Conservation (phyloP, 768 basidiomycete genomes). For the Tylopilus vinaceipallidus region DNA sequence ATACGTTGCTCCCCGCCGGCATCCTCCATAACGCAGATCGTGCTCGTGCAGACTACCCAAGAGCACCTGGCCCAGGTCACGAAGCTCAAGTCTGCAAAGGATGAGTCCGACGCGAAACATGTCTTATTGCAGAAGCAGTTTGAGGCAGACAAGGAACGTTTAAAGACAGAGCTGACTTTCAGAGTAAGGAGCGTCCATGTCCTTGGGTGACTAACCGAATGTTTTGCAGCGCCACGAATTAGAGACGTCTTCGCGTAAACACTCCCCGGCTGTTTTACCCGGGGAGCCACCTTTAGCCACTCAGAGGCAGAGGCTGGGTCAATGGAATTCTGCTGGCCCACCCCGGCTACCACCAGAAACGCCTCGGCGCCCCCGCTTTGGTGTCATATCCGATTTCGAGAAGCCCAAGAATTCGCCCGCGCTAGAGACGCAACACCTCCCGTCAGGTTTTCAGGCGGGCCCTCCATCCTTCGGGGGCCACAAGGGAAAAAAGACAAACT, state of each 20-base stretch:
- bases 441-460: slow-evolving; percentile 26
- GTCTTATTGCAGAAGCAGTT: slow-evolving; percentile 55
- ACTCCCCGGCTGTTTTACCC: slow-evolving; percentile 43
- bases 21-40: not conserved
- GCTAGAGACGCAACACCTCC: slow-evolving; percentile 19
- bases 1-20: not conserved
- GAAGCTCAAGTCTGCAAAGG: slow-evolving; percentile 57
- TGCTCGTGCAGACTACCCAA: slow-evolving; percentile 46
- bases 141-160: slow-evolving; percentile 66
- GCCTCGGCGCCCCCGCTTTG: slow-evolving; percentile 38
- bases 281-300: slow-evolving; percentile 41
- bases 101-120: slow-evolving; percentile 58
- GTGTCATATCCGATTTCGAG: slow-evolving; percentile 24
- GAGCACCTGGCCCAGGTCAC: slow-evolving; percentile 57
- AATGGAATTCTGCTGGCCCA: slow-evolving; percentile 24
- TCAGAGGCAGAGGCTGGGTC: slow-evolving; percentile 39
- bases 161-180: slow-evolving; percentile 68
- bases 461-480: slow-evolving; percentile 1
- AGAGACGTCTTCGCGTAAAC: slow-evolving; percentile 54
- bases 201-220: slow-evolving; percentile 11
- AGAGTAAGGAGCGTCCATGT: slow-evolving; percentile 44
- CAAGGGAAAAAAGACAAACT: slow-evolving; percentile 20
- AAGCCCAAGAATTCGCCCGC: slow-evolving; percentile 15
- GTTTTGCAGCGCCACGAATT: slow-evolving; percentile 61
- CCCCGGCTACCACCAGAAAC: slow-evolving; percentile 35